Base-by-base conservation (phyloP, 164 flowering plant genomes). In the Vitis rupestris region DNA sequence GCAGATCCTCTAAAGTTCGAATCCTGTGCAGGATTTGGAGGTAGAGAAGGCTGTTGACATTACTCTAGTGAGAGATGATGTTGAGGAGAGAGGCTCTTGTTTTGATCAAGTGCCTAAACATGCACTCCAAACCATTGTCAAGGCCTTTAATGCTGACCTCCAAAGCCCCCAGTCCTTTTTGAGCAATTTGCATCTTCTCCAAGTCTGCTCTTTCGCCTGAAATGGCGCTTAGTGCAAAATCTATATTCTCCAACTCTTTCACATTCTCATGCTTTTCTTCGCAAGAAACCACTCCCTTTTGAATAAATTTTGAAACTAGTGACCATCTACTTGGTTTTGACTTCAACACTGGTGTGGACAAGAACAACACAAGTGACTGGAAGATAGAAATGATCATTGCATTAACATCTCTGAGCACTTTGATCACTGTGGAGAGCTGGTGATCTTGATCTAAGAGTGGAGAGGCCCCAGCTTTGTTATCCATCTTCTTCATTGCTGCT, bases 61-160 rank as follows among this genome's bases (percentile, higher is more conserved):
- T 73, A 23, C 27, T 23, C 27, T 23, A 79, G 17, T 76, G 75
- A 59, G 85, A 79, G 57, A 81, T 29, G 27, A 80, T 72, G 72
- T 82, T 84, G 53, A 84, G 63, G 31, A 84, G 70, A 12, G 82
- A 80, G 51, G 82, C 78, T 72, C 85, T 80, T 57, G 82, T 59
- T 69, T 63, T 78, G 49, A 81, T 79, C 72, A 84, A 54, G 16
- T 73, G 51, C 80, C 82, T 82, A 56, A 75, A 80, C 44, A 80
- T 14, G 27, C 73, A 5, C 61, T 80, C 84, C 67, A 84, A 74
- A 13, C 84, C 75, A 57, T 63, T 74, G 69, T 82, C 87, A 61
- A 82, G 23, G 19, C 62, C 52, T 56, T 75, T 76, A 55, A 80
- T 61, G 30, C 63, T 50, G 1, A 5, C 65, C 65, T 82, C 85